Conservation (phyloP, 192 early-diverging fungal species). For the Coemansia sp. region DNA sequence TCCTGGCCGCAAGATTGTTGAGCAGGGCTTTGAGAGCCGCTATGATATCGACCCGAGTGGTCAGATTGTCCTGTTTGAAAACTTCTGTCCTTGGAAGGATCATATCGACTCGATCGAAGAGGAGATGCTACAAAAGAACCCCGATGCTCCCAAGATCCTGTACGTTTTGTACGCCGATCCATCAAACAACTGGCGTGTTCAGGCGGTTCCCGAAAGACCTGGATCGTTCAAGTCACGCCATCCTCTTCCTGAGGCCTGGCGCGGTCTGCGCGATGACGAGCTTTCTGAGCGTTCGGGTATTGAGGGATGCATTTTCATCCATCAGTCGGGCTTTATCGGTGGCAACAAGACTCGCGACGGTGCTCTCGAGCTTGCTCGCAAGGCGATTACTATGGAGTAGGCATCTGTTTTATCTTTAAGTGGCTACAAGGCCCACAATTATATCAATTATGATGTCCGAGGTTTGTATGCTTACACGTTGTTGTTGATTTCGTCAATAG, state of each 20-base stretch:
- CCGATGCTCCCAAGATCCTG: constrained; percentile 53
- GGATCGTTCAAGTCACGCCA: constrained; percentile 71
- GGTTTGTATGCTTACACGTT: neutral
- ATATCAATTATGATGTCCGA: neutral
- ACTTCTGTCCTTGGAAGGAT: constrained; percentile 92
- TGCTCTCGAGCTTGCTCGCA: constrained; percentile 58
- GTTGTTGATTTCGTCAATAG: too few relatives aligned
- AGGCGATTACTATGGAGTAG: constrained; percentile 46
- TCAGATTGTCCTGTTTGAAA: constrained; percentile 77
- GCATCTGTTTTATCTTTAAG: too few relatives aligned
- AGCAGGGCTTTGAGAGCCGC: constrained; percentile 59
- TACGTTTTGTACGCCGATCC: constrained; percentile 82
- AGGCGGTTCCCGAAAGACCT: constrained; percentile 60
- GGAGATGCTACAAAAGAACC: constrained; percentile 52
- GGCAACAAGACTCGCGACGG: constrained; percentile 78
- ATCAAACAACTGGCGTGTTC: constrained; percentile 69
- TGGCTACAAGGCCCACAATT: neutral
- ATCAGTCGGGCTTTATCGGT: constrained; percentile 84
- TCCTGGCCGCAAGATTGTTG: constrained; percentile 84
- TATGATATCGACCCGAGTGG: constrained; percentile 68
- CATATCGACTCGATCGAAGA: constrained; percentile 73
- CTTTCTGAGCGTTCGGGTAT: constrained; percentile 74
- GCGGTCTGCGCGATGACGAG: constrained; percentile 80
- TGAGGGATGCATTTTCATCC: constrained; percentile 83
- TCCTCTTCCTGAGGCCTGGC: constrained; percentile 73